Conservation (phyloP, 2,329 filamentous ascomycete species). For the Podosphaera fusca region DNA sequence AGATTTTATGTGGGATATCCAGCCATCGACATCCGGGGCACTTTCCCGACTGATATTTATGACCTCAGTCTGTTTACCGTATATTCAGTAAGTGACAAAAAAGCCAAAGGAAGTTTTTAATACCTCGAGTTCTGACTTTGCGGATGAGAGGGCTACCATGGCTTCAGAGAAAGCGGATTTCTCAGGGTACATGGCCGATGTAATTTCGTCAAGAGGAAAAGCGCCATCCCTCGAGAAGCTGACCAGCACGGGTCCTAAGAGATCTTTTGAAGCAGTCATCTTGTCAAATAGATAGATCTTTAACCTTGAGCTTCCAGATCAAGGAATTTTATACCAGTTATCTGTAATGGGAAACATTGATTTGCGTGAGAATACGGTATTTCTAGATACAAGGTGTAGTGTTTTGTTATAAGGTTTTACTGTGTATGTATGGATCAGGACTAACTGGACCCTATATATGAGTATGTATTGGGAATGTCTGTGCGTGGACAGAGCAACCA, state of each 20-base stretch:
- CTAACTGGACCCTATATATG: too few species aligned
- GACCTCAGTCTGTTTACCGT: constrained; percentile 29
- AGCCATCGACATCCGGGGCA: constrained; percentile 58
- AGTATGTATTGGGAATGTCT: too few species aligned
- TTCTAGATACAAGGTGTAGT: too few species aligned
- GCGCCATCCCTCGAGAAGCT: constrained; percentile 29
- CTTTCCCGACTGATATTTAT: constrained; percentile 53
- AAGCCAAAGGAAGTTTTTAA: not conserved
- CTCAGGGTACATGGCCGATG: constrained; percentile 15
- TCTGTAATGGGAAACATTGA: too few species aligned
- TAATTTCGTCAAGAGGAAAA: constrained; percentile 24
- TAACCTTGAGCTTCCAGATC: not conserved
- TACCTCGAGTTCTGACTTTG: constrained; percentile 24
- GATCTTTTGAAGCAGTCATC: constrained; percentile 2
- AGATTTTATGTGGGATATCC: constrained; percentile 65
- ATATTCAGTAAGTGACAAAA: not conserved
- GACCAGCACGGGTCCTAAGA: constrained; percentile 35
- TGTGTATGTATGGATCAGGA: too few species aligned
- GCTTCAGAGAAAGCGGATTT: constrained; percentile 19
- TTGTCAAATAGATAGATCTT: constrained; percentile 18
- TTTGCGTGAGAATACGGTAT: too few species aligned
- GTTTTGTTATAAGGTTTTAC: too few species aligned
- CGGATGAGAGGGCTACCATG: constrained; percentile 20
- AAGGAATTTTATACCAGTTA: not conserved
- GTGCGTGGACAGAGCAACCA: too few species aligned